Conservation (phyloP, 768 basidiomycete genomes). For the Crassisporium funariophilum region DNA sequence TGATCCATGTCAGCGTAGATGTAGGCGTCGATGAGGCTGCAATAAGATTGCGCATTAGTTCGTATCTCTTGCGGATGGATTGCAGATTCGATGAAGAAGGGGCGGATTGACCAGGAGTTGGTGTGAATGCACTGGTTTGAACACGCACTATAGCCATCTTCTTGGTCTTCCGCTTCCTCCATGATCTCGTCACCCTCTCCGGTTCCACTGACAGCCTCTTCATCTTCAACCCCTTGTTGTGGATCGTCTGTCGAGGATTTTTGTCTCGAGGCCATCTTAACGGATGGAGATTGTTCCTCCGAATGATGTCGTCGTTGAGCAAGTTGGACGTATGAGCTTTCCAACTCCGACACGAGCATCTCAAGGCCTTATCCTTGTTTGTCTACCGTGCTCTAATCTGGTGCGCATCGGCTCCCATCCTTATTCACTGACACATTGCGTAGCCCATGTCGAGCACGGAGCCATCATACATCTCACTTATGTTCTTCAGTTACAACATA, state of each 20-base stretch:
- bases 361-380: too few relatives aligned
- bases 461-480: too few relatives aligned
- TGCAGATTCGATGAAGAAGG: constrained; percentile 10
- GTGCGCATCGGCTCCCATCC: too few relatives aligned
- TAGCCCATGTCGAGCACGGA: too few relatives aligned
- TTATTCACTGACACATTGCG: too few relatives aligned
- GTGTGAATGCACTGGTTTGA: too few relatives aligned
- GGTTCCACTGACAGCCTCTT: constrained; percentile 59
- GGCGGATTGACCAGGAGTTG: constrained; percentile 17
- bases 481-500: too few relatives aligned
- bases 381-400: too few relatives aligned
- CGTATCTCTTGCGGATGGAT: constrained; percentile 5
- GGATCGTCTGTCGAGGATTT: constrained; percentile 42
- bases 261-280: constrained; percentile 42
- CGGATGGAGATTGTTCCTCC: constrained; percentile 16
- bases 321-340: constrained; percentile 22
- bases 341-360: constrained; percentile 47
- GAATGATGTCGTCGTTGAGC: constrained; percentile 15
- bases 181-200: constrained; percentile 76
- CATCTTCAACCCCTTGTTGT: constrained; percentile 59
- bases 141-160: constrained; percentile 79
- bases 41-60: constrained; percentile 25
- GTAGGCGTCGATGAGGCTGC: constrained; percentile 90
- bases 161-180: constrained; percentile 79
- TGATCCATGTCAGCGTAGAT: constrained; percentile 93